Conservation (phyloP, 306 rosid species). For the Trifolium subterraneum region DNA sequence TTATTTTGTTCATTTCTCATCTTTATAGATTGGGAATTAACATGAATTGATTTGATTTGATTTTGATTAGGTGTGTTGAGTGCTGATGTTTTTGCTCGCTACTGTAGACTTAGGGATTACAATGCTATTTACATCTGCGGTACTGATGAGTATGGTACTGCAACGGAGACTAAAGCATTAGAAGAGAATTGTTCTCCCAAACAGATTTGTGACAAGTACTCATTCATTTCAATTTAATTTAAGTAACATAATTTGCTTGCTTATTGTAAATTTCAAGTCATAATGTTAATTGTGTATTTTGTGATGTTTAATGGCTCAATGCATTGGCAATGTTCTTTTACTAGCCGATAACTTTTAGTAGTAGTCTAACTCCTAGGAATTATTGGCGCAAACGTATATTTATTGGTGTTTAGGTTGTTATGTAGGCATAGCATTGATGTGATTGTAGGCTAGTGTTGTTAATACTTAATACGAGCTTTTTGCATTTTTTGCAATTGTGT, state of each 20-base stretch:
- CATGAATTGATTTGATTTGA: neutral
- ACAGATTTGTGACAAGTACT: conserved; percentile 91
- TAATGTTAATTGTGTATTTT: conserved; percentile 11
- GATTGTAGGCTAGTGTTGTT: conserved; percentile 9
- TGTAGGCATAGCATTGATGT: neutral
- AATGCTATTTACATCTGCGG: conserved; percentile 89
- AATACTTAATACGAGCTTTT: neutral
- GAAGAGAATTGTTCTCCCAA: conserved; percentile 92
- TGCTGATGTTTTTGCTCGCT: conserved; percentile 94
- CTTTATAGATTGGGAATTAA: conserved; percentile 1
- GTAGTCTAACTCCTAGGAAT: neutral
- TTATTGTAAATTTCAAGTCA: neutral
- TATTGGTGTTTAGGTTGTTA: neutral
- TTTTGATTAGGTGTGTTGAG: conserved; percentile 73
- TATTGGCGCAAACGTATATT: neutral
- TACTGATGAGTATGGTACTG: conserved; percentile 93
- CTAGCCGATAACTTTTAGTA: neutral
- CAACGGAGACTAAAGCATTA: conserved; percentile 94
- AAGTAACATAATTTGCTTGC: neutral
- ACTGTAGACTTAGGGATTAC: conserved; percentile 82
- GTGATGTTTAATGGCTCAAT: conserved; percentile 18
- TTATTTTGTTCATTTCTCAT: neutral
- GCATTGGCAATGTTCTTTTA: conserved; percentile 12
- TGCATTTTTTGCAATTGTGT: neutral
- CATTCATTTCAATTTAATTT: conserved; percentile 12